Base-by-base conservation (phyloP, 2,329 filamentous ascomycete genomes). In the Macrophomina tecta region DNA sequence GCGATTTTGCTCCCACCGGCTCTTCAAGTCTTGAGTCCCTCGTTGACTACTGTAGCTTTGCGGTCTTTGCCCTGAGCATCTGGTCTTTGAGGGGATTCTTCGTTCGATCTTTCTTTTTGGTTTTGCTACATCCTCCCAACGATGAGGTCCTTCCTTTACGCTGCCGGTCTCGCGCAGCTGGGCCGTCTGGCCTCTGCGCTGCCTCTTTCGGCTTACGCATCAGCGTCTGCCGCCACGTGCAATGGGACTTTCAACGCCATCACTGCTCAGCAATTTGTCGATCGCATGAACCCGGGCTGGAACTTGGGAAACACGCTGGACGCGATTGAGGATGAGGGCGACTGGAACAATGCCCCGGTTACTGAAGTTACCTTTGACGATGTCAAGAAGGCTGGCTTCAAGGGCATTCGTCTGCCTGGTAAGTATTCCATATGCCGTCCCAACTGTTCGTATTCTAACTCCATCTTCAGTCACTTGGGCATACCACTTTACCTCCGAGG, bases 291-390 rank as follows among this genome's bases (percentile, higher is more conserved):
- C 58, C 78, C 85, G 0, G 86, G 86, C 7, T 89, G 86, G 86
- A 89, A 88, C 69, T 70, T 88, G 8, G 87, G 86, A 9, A 89
- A 89, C 66, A 87, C 85, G 0, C 80, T 89, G 36, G 87, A 88
- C 71, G 85, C 85, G 1, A 75, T 82, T 7, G 82, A 85, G 5
- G 78, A 82, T 58, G 87, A 89, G 72, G 85, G 84, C 5, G 84
- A 82, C 2, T 89, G 86, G 86, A 86, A 86, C 69, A 88, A 88
- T 66, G 78, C 82, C 0, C 80, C 83, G 0, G 85, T 87, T 0
- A 77, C 81, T 5, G 77, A 76, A 2, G 72, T 73, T 1, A 87
- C 85, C 0, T 86, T 89, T 66, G 79, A 84, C 51, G 77, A 83
- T 61, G 79, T 86, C 40, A 84, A 85, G 71, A 76, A 78, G 1